Evolutionary conservation across 768 basidiomycete genomes (phyloP).

Genomic region (Boletellus emodensis): DNA sequence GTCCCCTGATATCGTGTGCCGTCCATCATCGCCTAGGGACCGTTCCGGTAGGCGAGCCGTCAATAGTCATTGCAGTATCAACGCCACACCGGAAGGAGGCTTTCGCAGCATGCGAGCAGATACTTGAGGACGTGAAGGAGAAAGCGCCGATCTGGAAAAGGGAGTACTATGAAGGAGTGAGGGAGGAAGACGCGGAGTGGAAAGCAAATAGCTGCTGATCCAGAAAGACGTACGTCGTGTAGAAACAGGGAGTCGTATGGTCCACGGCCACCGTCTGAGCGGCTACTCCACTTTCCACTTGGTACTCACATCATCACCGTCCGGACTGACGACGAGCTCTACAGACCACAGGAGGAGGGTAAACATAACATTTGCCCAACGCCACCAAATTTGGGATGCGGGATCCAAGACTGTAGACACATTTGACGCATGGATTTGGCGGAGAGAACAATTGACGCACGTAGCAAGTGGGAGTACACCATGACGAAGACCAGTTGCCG

Average conservation of each 20-base stretch:
- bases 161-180: slow-evolving; percentile 76
- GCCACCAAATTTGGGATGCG: slow-evolving; percentile 91
- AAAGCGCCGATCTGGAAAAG: slow-evolving; percentile 90
- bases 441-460: slow-evolving; percentile 42
- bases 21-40: slow-evolving; percentile 75
- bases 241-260: slow-evolving; percentile 4
- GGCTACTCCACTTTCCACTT: slow-evolving; percentile 72
- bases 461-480: slow-evolving; percentile 80
- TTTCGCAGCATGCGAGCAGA: slow-evolving; percentile 72
- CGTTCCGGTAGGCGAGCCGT: slow-evolving; percentile 75
- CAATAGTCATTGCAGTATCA: slow-evolving; percentile 82
- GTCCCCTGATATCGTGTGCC: slow-evolving; percentile 51
- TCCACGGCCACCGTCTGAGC: slow-evolving; percentile 6
- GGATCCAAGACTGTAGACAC: slow-evolving; percentile 68
- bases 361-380: slow-evolving; percentile 89
- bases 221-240: slow-evolving; percentile 1
- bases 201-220: slow-evolving; percentile 49
- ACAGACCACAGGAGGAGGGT: slow-evolving; percentile 80
- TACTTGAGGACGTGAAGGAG: slow-evolving; percentile 82
- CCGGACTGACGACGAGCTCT: slow-evolving; percentile 75
- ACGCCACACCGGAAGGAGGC: slow-evolving; percentile 82
- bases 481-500: slow-evolving; percentile 81
- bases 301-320: slow-evolving; percentile 61
- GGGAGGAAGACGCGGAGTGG: slow-evolving; percentile 62
- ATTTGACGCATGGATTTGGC: not conserved